A percentile compares a stretch with the other conserved stretches of the same genome.
Evolutionary conservation across 345 rosid genomes (phyloP).

Genomic region (Rhizophora mangle): DNA sequence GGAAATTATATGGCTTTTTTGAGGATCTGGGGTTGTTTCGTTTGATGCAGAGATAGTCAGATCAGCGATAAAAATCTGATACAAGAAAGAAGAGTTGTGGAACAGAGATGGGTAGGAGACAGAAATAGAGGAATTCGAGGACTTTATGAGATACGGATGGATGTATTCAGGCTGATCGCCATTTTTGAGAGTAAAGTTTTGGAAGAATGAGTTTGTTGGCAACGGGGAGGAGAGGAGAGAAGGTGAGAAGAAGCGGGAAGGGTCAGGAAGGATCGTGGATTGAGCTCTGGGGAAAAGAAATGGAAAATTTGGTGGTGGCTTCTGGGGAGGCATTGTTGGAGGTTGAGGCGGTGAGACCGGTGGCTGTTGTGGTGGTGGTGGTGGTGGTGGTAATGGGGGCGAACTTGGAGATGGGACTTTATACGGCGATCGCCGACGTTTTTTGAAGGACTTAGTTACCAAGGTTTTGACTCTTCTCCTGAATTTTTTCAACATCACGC

Average conservation of each 20-base stretch:
- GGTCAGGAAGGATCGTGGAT: slow-evolving; percentile 78
- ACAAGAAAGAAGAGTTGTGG: slow-evolving; percentile 57
- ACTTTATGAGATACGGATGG: slow-evolving; percentile 85
- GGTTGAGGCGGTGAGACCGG: slow-evolving; percentile 7
- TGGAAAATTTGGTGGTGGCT: slow-evolving; percentile 25
- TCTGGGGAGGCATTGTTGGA: slow-evolving; percentile 19
- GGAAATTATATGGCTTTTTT: slow-evolving; percentile 52
- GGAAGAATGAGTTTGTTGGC: slow-evolving; percentile 91
- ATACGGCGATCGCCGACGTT: background rate
- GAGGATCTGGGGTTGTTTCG: slow-evolving; percentile 29
- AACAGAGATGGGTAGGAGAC: slow-evolving; percentile 68
- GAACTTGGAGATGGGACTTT: background rate
- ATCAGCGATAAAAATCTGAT: slow-evolving; percentile 63
- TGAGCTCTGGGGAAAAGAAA: slow-evolving; percentile 60
- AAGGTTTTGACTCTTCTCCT: slow-evolving; percentile 12
- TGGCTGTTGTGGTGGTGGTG: slow-evolving; percentile 19
- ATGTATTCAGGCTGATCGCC: slow-evolving; percentile 88
- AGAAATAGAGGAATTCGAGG: slow-evolving; percentile 56
- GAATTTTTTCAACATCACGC: slow-evolving; percentile 15
- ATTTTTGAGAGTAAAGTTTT: slow-evolving; percentile 75
- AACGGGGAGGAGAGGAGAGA: slow-evolving; percentile 70
- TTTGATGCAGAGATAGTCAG: slow-evolving; percentile 55
- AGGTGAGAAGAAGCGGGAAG: slow-evolving; percentile 66
- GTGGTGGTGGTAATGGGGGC: background rate
- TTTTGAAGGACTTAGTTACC: slow-evolving; percentile 13